Conservation (phyloP, 257 asterid species). For the Solanum sejunctum region DNA sequence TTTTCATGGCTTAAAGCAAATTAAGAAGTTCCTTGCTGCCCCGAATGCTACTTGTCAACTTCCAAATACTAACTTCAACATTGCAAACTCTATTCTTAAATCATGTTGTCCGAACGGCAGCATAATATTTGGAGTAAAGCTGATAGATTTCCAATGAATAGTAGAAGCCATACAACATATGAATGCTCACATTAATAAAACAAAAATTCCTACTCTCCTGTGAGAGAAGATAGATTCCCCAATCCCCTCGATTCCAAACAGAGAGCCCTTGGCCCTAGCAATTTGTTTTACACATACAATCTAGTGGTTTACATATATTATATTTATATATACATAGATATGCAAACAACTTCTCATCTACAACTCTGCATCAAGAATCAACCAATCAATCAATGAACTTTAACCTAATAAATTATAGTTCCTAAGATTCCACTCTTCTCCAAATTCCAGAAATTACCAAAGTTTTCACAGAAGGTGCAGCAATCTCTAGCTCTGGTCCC, state of each 20-base stretch:
- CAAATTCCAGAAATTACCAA: not conserved
- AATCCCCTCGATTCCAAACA: conserved; percentile 22
- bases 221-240: conserved; percentile 16
- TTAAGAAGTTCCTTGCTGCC: too few species aligned
- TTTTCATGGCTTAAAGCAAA: not conserved
- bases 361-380: conserved; percentile 24
- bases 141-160: not conserved
- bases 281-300: conserved; percentile 11
- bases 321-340: not conserved
- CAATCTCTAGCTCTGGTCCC: conserved; percentile 18
- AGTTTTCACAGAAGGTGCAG: too few species aligned
- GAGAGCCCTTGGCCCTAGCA: conserved; percentile 27
- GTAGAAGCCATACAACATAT: not conserved
- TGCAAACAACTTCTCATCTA: not conserved
- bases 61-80: not conserved
- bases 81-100: not conserved
- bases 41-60: not conserved
- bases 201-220: not conserved
- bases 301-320: not conserved
- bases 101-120: not conserved
- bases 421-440: not conserved
- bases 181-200: not conserved
- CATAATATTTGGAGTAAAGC: not conserved
- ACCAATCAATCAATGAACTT: conserved; percentile 16
- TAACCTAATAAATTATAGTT: not conserved